Conservation (phyloP, 768 basidiomycete species). For the Neoboletus subvelutipes region DNA sequence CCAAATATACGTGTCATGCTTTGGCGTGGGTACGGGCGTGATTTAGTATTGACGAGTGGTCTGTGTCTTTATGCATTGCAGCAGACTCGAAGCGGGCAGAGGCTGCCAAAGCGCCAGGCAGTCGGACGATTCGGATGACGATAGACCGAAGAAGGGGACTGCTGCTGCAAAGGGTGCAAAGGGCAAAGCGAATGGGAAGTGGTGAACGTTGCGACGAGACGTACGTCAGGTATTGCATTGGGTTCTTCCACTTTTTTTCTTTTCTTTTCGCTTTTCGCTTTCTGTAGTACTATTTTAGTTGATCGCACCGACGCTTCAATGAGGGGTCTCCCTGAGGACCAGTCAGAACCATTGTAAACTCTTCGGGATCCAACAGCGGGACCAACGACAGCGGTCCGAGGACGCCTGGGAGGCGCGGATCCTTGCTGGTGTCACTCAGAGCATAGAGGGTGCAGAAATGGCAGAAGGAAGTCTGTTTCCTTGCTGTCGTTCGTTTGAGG, state of each 20-base stretch:
- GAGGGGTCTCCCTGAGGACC: too few species aligned
- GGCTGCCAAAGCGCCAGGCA: conserved; percentile 39
- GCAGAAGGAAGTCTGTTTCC: too few species aligned
- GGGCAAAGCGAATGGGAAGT: conserved; percentile 44
- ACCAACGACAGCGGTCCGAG: too few species aligned
- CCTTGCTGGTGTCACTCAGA: too few species aligned
- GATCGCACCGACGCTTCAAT: too few species aligned
- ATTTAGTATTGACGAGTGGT: background rate
- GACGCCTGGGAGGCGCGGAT: too few species aligned
- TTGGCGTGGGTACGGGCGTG: background rate
- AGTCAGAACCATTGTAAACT: too few species aligned
- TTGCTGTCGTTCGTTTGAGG: too few species aligned
- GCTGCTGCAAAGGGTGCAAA: conserved; percentile 27
- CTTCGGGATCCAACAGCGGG: too few species aligned
- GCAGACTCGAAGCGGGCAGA: conserved; percentile 51
- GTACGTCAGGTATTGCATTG: background rate
- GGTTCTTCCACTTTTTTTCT: background rate
- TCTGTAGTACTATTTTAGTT: conserved; percentile 1
- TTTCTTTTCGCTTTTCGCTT: too few species aligned
- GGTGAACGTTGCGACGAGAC: conserved; percentile 25
- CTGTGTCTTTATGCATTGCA: too few species aligned
- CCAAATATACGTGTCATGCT: conserved; percentile 59
- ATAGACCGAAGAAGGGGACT: conserved; percentile 38
- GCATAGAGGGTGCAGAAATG: too few species aligned
- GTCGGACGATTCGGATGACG: conserved; percentile 54